These are phyloP conservation scores for Candida mattraensis DNA, from an alignment of 805 yeast species.

Conservation along the genomic window DNA sequence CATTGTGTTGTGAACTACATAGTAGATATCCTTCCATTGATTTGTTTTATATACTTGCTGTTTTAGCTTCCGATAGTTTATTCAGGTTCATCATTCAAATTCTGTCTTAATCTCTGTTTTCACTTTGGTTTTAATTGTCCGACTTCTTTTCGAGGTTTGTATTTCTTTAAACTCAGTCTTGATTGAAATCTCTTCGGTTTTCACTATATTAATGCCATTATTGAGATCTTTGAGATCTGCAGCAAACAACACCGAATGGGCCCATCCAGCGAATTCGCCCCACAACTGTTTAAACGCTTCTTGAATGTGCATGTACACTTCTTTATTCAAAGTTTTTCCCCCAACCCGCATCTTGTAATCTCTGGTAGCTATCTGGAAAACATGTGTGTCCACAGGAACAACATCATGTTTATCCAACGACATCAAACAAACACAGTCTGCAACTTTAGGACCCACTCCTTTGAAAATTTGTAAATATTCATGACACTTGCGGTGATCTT, in stretches of 20 bases:
- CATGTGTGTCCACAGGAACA: constrained; percentile 96
- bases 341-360: constrained; percentile 66
- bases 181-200: constrained; percentile 4
- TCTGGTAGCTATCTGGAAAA: constrained; percentile 81
- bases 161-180: constrained; percentile 3
- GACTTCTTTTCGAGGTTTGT: constrained; percentile 4
- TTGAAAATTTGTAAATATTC: constrained; percentile 59
- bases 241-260: constrained; percentile 90
- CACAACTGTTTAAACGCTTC: constrained; percentile 62
- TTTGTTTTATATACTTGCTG: constrained; percentile 1
- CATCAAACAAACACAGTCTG: constrained; percentile 95
- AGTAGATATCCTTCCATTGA: constrained; percentile 1
- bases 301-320: constrained; percentile 56
- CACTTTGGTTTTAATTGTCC: not conserved
- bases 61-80: constrained; percentile 3
- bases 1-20: constrained; percentile 59
- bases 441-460: constrained; percentile 98
- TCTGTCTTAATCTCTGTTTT: not conserved
- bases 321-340: constrained; percentile 47
- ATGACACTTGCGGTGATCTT: constrained; percentile 45
- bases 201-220: constrained; percentile 53
- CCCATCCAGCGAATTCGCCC: constrained; percentile 98
- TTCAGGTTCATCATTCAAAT: constrained; percentile 1
- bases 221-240: constrained; percentile 75
- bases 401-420: constrained; percentile 80